Evolutionary conservation across 306 rosid species (phyloP).

Genomic region (Senna tora): DNA sequence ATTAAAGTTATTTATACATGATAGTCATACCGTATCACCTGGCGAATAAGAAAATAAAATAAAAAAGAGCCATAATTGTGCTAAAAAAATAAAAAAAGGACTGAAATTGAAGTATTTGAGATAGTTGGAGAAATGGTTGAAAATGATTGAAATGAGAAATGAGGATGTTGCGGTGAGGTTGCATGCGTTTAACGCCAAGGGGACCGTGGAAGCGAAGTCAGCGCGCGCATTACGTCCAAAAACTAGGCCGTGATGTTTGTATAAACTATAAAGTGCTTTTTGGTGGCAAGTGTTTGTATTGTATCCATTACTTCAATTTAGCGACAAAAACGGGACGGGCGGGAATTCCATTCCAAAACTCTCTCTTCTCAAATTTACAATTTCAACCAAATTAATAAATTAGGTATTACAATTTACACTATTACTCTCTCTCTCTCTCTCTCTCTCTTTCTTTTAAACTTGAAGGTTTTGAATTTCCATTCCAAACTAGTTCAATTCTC

Average conservation of each 20-base stretch:
- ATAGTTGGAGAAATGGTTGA: too few relatives aligned
- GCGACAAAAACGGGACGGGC: conserved; percentile 38
- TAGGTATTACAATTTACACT: too few relatives aligned
- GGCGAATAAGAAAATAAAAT: too few relatives aligned
- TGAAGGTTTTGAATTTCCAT: conserved; percentile 23
- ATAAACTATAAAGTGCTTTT: background rate
- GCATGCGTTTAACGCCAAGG: background rate
- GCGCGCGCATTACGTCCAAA: conserved; percentile 3
- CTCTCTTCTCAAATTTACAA: conserved; percentile 23
- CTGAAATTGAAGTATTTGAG: too few relatives aligned
- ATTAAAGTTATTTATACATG: too few relatives aligned
- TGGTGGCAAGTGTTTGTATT: background rate
- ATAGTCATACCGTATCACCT: too few relatives aligned
- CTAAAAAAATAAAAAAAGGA: too few relatives aligned
- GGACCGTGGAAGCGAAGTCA: conserved; percentile 16
- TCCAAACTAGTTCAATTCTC: conserved; percentile 3
- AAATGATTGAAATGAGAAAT: too few relatives aligned
- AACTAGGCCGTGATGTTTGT: background rate
- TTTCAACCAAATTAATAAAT: conserved; percentile 16
- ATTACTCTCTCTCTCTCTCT: background rate
- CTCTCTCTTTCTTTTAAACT: background rate
- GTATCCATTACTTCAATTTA: background rate
- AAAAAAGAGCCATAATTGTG: too few relatives aligned
- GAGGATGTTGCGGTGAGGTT: background rate
- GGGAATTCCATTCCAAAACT: conserved; percentile 45